Evolutionary conservation across 306 rosid genomes (phyloP), one percentile per base, ranked within the genome.

Genomic region (Senna tora): DNA sequence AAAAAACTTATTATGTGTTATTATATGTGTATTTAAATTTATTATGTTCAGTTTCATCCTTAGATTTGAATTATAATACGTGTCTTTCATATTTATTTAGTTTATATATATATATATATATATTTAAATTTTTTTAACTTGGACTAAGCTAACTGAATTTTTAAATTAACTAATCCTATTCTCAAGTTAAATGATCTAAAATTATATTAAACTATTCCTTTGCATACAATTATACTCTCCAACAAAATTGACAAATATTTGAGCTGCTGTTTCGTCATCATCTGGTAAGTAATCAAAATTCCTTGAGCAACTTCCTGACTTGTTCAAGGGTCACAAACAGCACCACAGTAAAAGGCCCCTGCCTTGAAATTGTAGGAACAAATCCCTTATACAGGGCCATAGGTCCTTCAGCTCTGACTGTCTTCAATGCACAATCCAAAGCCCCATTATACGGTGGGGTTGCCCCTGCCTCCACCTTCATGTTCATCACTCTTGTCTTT

Each of bases 401-500:
- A n/a, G 43, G 65, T 4, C 42, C 43, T 32, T 58, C 43, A 32
- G 7, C 21, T 86, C 87, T 85, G 20, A 85, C 83, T 10, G 90
- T 85, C 77, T 88, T 88, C 59, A 88, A 2, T 0, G 88, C 90
- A 51, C 88, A 88, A 28, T 85, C 90, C 30, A 88, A 13, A 13
- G 92, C 90, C 56, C 90, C 92, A 47, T 9, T 69, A 59, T 88
- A 85, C 1, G 86, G 86, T 12, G 92, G 60, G 11, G 19, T 71
- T 41, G 33, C 79, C 41, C 86, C 92, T 0, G 72, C 17, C 75
- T 83, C 92, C 77, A 81, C 86, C 75, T 77, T 83, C 92, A 88
- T 85, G 56, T 83, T 88, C 92, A 88, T 85, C 46, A 85, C 92
- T 70, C 90, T 81, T 2, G 92, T 88, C 86, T 85, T 88, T 25